Evolutionary conservation across 1,284 basidiomycete genomes (phyloP).

Genomic region (Leccinum subrobustum): DNA sequence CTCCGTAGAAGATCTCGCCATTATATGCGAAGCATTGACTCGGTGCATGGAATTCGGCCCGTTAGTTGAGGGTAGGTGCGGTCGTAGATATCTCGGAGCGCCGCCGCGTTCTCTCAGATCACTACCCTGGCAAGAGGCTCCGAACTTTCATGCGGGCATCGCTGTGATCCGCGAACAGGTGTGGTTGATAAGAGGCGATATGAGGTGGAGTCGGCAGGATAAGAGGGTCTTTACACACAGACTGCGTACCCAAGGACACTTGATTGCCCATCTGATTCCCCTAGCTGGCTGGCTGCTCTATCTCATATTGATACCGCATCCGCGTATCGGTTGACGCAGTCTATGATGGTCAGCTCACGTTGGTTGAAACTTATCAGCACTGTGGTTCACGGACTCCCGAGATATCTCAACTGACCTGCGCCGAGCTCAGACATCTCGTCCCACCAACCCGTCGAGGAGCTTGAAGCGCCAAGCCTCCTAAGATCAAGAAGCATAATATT

Average conservation of each 20-base stretch:
- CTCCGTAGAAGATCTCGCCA: neutral
- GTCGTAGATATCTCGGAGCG: neutral
- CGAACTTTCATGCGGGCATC: neutral
- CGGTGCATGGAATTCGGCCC: neutral
- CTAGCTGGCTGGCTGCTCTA: neutral
- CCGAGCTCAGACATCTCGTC: neutral
- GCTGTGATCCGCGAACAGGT: neutral
- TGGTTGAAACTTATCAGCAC: neutral
- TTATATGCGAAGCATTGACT: neutral
- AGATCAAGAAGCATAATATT: neutral
- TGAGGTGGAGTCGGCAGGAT: constrained; percentile 3
- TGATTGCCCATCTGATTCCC: neutral
- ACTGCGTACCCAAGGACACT: neutral
- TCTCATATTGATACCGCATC: neutral
- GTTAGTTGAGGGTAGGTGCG: neutral
- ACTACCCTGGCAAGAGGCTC: neutral
- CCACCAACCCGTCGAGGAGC: neutral
- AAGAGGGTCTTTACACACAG: neutral
- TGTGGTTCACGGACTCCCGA: neutral
- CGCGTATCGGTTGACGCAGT: neutral
- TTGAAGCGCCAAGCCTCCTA: neutral
- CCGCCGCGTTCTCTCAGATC: neutral
- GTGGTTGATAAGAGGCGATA: neutral
- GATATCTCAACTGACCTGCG: neutral
- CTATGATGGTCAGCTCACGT: neutral